Base-by-base conservation (phyloP, 192 early-diverging fungal species). In the Coemansia sp. region DNA sequence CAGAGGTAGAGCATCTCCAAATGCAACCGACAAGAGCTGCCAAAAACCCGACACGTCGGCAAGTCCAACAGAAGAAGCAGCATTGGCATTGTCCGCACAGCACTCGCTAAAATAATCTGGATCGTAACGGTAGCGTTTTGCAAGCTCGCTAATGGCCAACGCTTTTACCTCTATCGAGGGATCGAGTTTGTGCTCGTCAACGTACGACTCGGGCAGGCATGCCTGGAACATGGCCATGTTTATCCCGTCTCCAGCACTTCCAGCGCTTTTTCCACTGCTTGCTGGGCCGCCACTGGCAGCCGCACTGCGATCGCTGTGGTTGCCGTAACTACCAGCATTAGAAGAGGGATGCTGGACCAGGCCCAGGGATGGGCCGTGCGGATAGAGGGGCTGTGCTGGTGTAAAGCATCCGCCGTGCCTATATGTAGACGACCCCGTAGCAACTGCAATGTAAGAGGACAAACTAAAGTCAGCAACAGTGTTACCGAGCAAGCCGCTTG, bases 51-150 rank as follows among this genome's bases (percentile, higher is more conserved):
- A 61, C 36, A 72, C 68, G 15, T 69, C 65, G 2, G 11, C 9
- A 13, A 65, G 59, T 3, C 70, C 65, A 0, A 65, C 58, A 2
- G 48, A 25, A 2, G 42, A 33, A 2, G 73, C 73, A 4, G 62
- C 55, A 0, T 14, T 42, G 7, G 54, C 27, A 52, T 81, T 81
- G 20, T 57, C 44, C 33, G 63, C 59, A 57, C 79, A 81, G 59
- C 72, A 71, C 52, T 73, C 63, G 4, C 37, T 28, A 25, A 83
- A 67, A 1, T 30, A 52, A 25, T 59, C 36, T 1, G 73, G 64
- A 47, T 83, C 76, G 59, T 76, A 80, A 31, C 65, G 73, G 66
- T 79, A 83, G 64, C 40, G 60, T 3, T 29, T 48, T 6, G 82
- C 76, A 20, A 81, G 66, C 15, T 61, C 56, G 20, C 60, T 52